Evolutionary conservation across 768 basidiomycete genomes (phyloP), one percentile per base, ranked within the genome.

Genomic region (Flagelloscypha sp.): DNA sequence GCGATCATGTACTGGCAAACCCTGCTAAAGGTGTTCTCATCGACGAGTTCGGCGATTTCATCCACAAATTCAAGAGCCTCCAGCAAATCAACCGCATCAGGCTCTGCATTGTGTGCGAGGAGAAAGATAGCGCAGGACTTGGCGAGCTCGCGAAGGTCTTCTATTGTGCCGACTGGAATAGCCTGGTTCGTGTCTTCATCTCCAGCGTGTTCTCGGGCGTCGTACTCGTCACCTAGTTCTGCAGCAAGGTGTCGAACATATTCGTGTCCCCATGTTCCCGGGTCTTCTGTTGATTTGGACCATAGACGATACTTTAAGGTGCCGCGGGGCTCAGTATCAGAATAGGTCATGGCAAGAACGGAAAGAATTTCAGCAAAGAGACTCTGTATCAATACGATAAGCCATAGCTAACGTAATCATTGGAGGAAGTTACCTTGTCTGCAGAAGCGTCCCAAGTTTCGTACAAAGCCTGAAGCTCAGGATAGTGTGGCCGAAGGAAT

Each of bases 261-360:
- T 66, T 99, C 95, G 55, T 99, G 93, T 3, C 95, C 95, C 95
- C 95, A 99, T 21, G 79, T 72, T n/a, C 94, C 93, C 0, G 95
- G 93, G 46, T 90, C 87, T 3, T 83, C 70, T 32, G 83, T 65
- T 12, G 81, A 74, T 7, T 79, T 75, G 6, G 87, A 83, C 23
- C 92, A 69, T 15, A 98, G 74, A 30, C 93, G 84, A 63, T 95
- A 98, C 43, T 79, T 77, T 19, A 99, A 79, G 2, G 95, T 99
- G 38, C 94, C 94, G 32, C 95, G 82, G 25, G 90, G 89, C 62
- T 95, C 81, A 12, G 89, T 93, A 61, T 99, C 95, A 7, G 93
- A 97, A 56, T 98, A 98, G 6, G 95, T 99, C 95, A 99, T 99
- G 6, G 94, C 95, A 29, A 99, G 79, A 5, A 97, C 94, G 24